phyloP scores from a whole-genome alignment of 2,329 filamentous ascomycete species.

The Sarocladiaceae sp. region DNA sequence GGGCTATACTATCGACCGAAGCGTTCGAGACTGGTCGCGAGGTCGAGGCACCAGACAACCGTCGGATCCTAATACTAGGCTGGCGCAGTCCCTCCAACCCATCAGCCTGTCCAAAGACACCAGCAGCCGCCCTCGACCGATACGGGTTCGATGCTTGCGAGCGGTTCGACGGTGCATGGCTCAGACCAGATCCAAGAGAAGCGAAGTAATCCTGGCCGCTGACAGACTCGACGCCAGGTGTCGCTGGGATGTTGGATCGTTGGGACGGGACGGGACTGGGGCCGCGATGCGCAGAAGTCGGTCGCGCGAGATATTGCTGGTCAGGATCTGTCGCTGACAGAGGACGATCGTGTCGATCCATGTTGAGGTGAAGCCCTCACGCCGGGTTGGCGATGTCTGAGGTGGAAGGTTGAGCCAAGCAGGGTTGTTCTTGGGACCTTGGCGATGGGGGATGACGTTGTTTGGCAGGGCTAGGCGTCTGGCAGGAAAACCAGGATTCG shows the following conservation, averaged over 20 bases:
- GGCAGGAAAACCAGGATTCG: too few relatives aligned
- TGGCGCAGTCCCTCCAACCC: not conserved
- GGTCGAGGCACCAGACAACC: not conserved
- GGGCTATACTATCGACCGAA: not conserved
- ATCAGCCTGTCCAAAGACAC: not conserved
- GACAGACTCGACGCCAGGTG: not conserved
- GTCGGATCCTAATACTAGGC: slow-evolving; percentile 1
- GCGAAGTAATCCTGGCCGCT: slow-evolving; percentile 1
- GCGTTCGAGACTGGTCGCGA: not conserved
- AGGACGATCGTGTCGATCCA: not conserved
- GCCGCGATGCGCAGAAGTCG: not conserved
- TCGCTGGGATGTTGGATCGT: slow-evolving; percentile 2
- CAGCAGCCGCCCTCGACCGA: slow-evolving; percentile 1
- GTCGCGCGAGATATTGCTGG: not conserved
- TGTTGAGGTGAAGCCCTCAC: not conserved
- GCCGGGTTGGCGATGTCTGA: not conserved
- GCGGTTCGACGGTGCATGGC: not conserved
- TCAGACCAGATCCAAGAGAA: not conserved
- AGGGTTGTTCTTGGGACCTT: not conserved
- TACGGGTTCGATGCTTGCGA: not conserved
- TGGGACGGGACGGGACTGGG: slow-evolving; percentile 1
- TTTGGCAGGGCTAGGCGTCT: too few relatives aligned
- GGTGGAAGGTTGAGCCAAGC: not conserved
- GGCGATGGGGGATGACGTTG: not conserved
- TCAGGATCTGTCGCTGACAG: not conserved